Evolutionary conservation across 2,329 filamentous ascomycete genomes (phyloP), one percentile per base, ranked within the genome.

Genomic region (Penicillium sp.): DNA sequence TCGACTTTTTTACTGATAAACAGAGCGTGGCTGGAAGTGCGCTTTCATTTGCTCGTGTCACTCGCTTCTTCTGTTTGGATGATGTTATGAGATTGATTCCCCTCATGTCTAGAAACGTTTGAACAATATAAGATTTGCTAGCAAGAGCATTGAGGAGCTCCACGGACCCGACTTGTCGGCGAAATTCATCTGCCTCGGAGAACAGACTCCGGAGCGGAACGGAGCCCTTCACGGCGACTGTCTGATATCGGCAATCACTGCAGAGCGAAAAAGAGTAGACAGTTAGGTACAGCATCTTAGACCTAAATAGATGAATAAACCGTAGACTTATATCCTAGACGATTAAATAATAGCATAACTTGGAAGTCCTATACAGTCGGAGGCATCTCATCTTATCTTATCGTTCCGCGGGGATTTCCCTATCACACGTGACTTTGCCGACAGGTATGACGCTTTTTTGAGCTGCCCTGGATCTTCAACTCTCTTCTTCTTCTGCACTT

Each of bases 351-450:
- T 41, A 41, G 15, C 35, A 13, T 15, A 35, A 35, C 13, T 5
- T 15, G 9, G 35, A 41, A 15, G 15, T 5, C 5, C 5, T 13
- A 41, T 3, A 41, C 35, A 13, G 13, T 15, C 11, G 35, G 35
- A 17, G 11, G 35, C 35, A 41, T 41, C 17, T 29, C 26, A 9
- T 23, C 30, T 47, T 53, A 48, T 54, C 29, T 50, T 44, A 44
- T 54, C 59, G 58, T 64, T 69, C 63, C 68, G 56, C 63, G 59
- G 65, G 59, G 61, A 66, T 62, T 67, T 17, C 35, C 73, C 71
- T 77, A 77, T 77, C 75, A 29, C 74, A 77, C 71, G 73, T 77
- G 75, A 77, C 67, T 77, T 77, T 76, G 46, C 75, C 75, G 75
- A 44, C 23, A 26, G 29, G 54, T 65, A 70, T 70, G 60, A 62